Evolutionary conservation across 2,329 filamentous ascomycete genomes (phyloP), one percentile per base, ranked within the genome.

Genomic region (Diaporthe caulivora): DNA sequence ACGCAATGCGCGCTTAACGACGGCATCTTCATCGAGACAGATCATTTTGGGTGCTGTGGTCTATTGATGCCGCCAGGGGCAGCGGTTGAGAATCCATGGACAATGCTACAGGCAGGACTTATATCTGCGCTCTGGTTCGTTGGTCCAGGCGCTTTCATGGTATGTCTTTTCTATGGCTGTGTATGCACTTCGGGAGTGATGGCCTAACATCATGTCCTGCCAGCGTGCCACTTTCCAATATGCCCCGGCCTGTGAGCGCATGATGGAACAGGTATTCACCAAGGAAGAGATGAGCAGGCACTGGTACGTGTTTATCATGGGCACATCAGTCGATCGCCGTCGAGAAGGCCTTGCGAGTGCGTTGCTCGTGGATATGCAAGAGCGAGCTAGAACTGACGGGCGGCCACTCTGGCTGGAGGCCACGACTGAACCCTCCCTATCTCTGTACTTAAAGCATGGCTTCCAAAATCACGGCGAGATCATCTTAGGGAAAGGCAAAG

Each of bases 301-400:
- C 37, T 72, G 70, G 60, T 72, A 72, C 26, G 29, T 72, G 11
- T 72, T 67, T 21, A 67, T 72, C 13, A 72, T 72, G 60, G 60
- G 70, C 17, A 67, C 60, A 11, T 51, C 49, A 4, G n/a, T 49
- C 0, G 60, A 67, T 29, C 26, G 26, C 6, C 70, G 29, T 37
- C 51, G 60, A 13, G 2, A 42, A 55, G 70, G 60, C 1, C 29
- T 47, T 40, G 58, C 51, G 3, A 31, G 58, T 40, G 37, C 51
- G 6, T 18, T 72, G 26, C 37, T 72, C 6, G 21, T 10, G n/a
- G 15, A 67, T 18, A 26, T 58, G 26, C 51, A 72, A 40, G 51
- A 67, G n/a, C 49, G 21, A 13, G 70, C 51, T 8, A 40, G 51
- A 15, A n/a, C 17, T 6, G 60, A 67, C 17, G 58, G 60, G 58